Evolutionary conservation across 2,329 filamentous ascomycete genomes (phyloP), one percentile per base, ranked within the genome.

Genomic region (Plenodomus lindquistii): DNA sequence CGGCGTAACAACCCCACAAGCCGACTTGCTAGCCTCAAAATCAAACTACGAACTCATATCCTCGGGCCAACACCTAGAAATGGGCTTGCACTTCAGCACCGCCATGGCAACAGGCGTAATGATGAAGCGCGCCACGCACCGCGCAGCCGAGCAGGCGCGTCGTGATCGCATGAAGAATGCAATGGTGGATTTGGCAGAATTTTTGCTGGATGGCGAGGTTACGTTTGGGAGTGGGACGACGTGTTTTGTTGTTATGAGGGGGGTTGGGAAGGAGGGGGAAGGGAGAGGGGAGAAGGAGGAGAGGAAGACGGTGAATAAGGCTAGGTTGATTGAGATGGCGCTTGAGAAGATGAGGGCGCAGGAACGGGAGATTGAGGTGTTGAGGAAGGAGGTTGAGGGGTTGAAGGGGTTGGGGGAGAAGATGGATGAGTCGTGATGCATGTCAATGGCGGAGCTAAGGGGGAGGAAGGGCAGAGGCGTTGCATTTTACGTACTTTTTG

Each of bases 81-180:
- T 67, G 64, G 64, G 64, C 7, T 39, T 67, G 20, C 64, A 67
- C 46, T 67, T 67, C 41, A 66, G 62, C 46, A 65, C 62, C 24
- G 62, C 64, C 46, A 67, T 67, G 64, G 62, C 64, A 15, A 65
- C 64, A 0, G 64, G 64, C 37, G 62, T 67, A 11, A 67, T 67
- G 64, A 67, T 67, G 64, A 65, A 64, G 50, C 61, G 64, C 35
- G 64, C 64, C 0, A 67, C 62, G 5, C 64, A 67, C 44, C 64
- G 64, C 2, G 64, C 64, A 1, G 64, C 64, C 2, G 64, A 67
- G 46, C 64, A 67, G n/a, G 64, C 64, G 11, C 61, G 64, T 10
- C 61, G 64, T n/a, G 64, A 67, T 37, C 50, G 64, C 18, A 67
- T 67, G 64, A 67, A 67, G 27, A 61, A 49, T 1, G 64, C 62